Evolutionary conservation across 1,284 basidiomycete genomes (phyloP), one percentile per base, ranked within the genome.

Genomic region (Mycosarcoma mackinlayi): DNA sequence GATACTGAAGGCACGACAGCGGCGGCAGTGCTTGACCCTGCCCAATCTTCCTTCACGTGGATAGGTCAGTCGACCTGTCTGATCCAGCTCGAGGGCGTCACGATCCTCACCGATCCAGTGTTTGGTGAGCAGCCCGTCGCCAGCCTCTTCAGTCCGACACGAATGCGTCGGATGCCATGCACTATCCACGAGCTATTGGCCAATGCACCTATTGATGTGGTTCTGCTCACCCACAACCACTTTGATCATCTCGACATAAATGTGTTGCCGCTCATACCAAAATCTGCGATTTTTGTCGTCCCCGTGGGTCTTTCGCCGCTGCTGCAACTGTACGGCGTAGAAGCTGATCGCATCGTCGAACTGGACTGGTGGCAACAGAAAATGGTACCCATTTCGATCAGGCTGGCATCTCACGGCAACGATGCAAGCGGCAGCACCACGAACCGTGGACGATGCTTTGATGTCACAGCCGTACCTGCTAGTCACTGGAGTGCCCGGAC

Each of bases 51-150:
- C 0, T 76, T 74, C 55, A 78, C 74, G 13, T 78, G 76, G 75
- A 72, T 79, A 25, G 76, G 76, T 14, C 75, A 77, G 28, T 66
- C 60, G 19, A 79, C 76, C 11, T 77, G 83, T 19, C 84, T 85
- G 41, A 83, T 86, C 14, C 85, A 85, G 30, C 75, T 86, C 35
- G 83, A 85, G 44, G 84, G 84, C 16, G 77, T 86, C 11, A 82
- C 82, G 16, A 84, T 86, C 42, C 76, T 86, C 18, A 86, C 85
- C 34, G 86, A 86, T 62, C 86, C 86, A 1, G 84, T 85, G 10
- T 84, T 86, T 24, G 83, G 84, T 34, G 79, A 84, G 45, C 82
- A 84, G 28, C 85, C 85, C 0, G 70, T 86, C 9, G 78, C 79
- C 3, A 84, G 82, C 13, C 52, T 83, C 14, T 62, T 85, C 16